Conservation (phyloP, 495 filamentous ascomycete species). For the Ascodesmis nigricans region DNA sequence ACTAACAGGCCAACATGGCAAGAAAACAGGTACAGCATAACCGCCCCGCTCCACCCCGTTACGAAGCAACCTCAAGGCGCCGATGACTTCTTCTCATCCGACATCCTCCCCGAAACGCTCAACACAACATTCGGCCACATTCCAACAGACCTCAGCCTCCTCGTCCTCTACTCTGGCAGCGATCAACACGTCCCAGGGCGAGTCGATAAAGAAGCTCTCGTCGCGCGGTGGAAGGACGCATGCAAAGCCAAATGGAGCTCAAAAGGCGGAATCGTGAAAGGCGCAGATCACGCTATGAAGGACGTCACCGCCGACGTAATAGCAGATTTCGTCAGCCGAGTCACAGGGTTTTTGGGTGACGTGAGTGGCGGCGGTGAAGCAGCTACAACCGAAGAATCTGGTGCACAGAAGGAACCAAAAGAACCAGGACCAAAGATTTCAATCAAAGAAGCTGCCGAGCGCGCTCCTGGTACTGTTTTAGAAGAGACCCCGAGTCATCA, state of each 20-base stretch:
- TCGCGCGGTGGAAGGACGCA: slow-evolving; percentile 39
- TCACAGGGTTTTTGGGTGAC: slow-evolving; percentile 33
- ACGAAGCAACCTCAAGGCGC: slow-evolving; percentile 29
- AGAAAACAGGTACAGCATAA: slow-evolving; percentile 7
- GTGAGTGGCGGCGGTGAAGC: slow-evolving; percentile 52
- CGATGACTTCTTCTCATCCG: slow-evolving; percentile 79
- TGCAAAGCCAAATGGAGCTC: slow-evolving; percentile 27
- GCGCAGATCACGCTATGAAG: slow-evolving; percentile 40
- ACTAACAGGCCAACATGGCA: slow-evolving; percentile 16
- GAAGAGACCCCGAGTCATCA: no score
- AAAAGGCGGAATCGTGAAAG: slow-evolving; percentile 27
- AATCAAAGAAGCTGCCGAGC: no score
- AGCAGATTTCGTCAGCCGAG: slow-evolving; percentile 31
- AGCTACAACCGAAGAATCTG: slow-evolving; percentile 68
- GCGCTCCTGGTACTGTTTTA: no score
- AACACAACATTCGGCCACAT: slow-evolving; percentile 42
- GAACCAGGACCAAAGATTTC: no score
- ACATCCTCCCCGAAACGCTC: slow-evolving; percentile 39
- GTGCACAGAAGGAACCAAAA: no score
- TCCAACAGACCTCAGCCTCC: slow-evolving; percentile 31
- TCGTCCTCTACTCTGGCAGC: slow-evolving; percentile 43
- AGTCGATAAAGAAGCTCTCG: slow-evolving; percentile 40
- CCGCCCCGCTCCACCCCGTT: slow-evolving; percentile 6
- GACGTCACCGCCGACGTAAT: slow-evolving; percentile 27
- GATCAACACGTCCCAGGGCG: slow-evolving; percentile 47